These are phyloP conservation scores for Agaricales sp. DNA, from an alignment of 1,284 basidiomycete genomes.

Conservation along the genomic window DNA sequence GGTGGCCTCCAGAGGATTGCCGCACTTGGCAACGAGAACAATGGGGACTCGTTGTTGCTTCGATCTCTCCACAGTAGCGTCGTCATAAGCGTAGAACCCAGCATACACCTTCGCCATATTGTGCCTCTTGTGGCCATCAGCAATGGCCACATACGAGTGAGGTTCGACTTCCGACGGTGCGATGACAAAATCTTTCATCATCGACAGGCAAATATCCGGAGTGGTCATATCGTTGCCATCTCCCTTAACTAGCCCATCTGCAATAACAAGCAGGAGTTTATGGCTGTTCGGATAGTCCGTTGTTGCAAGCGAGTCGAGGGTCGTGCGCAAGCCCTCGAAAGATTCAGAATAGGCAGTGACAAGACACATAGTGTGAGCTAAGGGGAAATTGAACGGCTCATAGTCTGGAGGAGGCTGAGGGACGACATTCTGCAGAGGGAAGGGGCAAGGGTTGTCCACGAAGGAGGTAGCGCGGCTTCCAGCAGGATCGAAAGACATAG, in stretches of 20 bases:
- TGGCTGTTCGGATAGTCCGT: constrained; percentile 99
- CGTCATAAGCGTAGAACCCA: constrained; percentile 95
- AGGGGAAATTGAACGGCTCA: constrained; percentile 94
- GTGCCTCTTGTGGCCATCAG: constrained; percentile 97
- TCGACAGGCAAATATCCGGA: constrained; percentile 88
- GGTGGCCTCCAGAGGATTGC: constrained; percentile 81
- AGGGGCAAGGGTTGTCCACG: constrained; percentile 72
- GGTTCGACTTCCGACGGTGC: constrained; percentile 81
- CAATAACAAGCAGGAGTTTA: constrained; percentile 92
- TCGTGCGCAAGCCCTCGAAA: constrained; percentile 92
- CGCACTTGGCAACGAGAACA: constrained; percentile 89
- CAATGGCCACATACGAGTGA: constrained; percentile 96
- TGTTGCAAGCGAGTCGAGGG: constrained; percentile 93
- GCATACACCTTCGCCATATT: constrained; percentile 99
- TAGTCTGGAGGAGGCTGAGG: constrained; percentile 88
- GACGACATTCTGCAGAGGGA: constrained; percentile 85
- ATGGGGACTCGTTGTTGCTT: constrained; percentile 98
- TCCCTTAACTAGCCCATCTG: constrained; percentile 98
- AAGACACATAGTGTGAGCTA: constrained; percentile 90
- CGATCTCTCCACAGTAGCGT: constrained; percentile 81
- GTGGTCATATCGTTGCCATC: constrained; percentile 81
- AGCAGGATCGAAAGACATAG: constrained; percentile 59
- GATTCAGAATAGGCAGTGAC: constrained; percentile 99
- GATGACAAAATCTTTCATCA: constrained; percentile 98
- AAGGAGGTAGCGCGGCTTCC: constrained; percentile 35